Evolutionary conservation across 2,329 filamentous ascomycete species (phyloP).

Genomic region (Alternaria solani): DNA sequence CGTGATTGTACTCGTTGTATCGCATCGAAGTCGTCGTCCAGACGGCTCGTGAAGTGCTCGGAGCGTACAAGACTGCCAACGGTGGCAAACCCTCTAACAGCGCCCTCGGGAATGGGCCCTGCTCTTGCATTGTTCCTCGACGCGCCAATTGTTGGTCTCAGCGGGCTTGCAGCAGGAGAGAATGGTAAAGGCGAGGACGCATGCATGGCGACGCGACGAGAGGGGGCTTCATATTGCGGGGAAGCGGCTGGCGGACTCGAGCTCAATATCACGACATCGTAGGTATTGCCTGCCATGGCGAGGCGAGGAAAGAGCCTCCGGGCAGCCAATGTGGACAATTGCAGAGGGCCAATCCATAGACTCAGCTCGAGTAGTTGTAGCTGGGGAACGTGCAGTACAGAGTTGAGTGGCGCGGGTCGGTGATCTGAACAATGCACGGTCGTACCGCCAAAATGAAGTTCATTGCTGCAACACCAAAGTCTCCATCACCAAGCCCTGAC

Average conservation of each 20-base stretch:
- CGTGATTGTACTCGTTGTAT: constrained; percentile 14
- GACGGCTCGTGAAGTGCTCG: constrained; percentile 34
- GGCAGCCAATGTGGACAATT: constrained; percentile 10
- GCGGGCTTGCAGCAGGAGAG: constrained; percentile 32
- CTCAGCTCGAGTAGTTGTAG: constrained; percentile 1
- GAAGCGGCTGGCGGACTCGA: constrained; percentile 44
- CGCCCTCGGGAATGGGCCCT: constrained; percentile 34
- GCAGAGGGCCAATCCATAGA: constrained; percentile 8
- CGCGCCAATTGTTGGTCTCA: constrained; percentile 29
- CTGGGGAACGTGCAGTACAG: neutral
- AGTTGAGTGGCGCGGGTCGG: neutral
- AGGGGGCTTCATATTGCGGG: constrained; percentile 26
- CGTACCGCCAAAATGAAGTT: constrained; percentile 8
- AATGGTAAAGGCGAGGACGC: constrained; percentile 32
- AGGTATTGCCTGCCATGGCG: constrained; percentile 37
- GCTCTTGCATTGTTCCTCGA: constrained; percentile 39
- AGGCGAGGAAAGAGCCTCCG: constrained; percentile 19
- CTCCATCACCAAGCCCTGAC: constrained; percentile 8
- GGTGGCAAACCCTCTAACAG: constrained; percentile 45
- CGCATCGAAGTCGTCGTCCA: constrained; percentile 19
- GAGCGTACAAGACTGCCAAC: constrained; percentile 44
- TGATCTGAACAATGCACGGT: constrained; percentile 12
- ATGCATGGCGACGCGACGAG: constrained; percentile 43
- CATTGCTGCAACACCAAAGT: constrained; percentile 13
- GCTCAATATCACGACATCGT: constrained; percentile 40